These are phyloP conservation scores for Stephanodiscus triporus DNA, from an alignment of 108 stramenopile species.

Conservation along the genomic window DNA sequence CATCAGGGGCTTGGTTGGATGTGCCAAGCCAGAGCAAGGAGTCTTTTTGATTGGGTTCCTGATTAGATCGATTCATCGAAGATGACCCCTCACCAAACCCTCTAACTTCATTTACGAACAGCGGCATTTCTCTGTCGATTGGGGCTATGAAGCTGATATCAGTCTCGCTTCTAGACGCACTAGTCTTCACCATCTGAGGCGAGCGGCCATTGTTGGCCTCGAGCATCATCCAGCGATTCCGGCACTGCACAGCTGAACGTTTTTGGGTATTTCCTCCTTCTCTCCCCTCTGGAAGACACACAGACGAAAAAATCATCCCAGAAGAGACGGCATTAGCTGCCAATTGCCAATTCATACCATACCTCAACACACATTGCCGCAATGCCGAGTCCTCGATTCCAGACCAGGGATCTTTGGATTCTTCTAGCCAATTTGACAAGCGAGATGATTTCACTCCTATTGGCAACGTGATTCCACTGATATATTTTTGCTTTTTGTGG, in stretches of 20 bases:
- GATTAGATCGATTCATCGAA: not conserved
- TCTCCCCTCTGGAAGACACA: not conserved
- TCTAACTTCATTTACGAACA: not conserved
- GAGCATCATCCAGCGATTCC: slow-evolving; percentile 66
- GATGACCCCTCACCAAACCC: not conserved
- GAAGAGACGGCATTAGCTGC: slow-evolving; percentile 53
- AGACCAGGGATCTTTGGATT: slow-evolving; percentile 52
- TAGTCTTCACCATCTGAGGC: not conserved
- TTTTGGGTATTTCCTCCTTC: not conserved
- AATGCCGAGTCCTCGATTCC: slow-evolving; percentile 56
- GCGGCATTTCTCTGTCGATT: slow-evolving; percentile 7
- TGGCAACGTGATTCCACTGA: slow-evolving; percentile 64
- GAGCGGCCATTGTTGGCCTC: not conserved
- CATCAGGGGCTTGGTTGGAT: not conserved
- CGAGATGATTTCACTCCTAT: slow-evolving; percentile 69
- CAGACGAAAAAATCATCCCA: slow-evolving; percentile 13
- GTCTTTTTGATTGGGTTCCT: not conserved
- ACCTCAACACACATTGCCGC: slow-evolving; percentile 45
- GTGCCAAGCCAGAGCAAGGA: slow-evolving; percentile 12
- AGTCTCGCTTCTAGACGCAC: not conserved
- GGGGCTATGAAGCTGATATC: not conserved
- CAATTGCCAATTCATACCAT: slow-evolving; percentile 73
- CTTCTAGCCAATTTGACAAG: slow-evolving; percentile 21
- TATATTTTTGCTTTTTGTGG: slow-evolving; percentile 8
- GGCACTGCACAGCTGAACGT: slow-evolving; percentile 61